Conservation (phyloP, 169 alveolate genomes). For the Theileria sp. region DNA sequence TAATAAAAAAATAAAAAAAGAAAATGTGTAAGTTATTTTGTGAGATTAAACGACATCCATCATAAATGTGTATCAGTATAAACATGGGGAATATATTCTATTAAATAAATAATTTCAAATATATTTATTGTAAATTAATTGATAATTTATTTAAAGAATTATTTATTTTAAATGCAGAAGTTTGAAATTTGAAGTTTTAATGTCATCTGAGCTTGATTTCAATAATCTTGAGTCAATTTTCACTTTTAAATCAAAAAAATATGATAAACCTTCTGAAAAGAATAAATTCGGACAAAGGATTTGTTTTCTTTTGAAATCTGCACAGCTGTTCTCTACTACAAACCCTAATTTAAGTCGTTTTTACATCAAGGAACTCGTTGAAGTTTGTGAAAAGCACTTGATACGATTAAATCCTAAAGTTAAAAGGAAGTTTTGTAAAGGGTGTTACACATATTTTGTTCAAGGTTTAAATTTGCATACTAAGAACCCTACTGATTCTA, state of each 20-base stretch:
- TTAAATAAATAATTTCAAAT: no score
- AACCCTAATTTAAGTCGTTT: constrained; percentile 48
- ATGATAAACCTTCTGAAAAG: constrained; percentile 16
- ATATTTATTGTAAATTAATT: no score
- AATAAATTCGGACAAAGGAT: constrained; percentile 33
- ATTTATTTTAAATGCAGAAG: not conserved
- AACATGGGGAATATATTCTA: not conserved
- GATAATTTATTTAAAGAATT: no score
- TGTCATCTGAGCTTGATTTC: constrained; percentile 3
- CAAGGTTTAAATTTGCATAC: constrained; percentile 18
- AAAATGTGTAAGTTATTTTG: not conserved
- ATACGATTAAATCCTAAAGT: constrained; percentile 28
- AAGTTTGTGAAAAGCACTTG: constrained; percentile 50
- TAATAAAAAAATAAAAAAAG: not conserved
- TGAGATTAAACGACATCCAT: not conserved
- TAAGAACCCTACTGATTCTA: not conserved
- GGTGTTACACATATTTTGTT: constrained; percentile 43
- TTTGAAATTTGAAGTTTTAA: not conserved
- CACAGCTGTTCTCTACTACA: constrained; percentile 20
- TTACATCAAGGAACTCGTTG: constrained; percentile 50
- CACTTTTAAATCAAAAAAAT: constrained; percentile 5
- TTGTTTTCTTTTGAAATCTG: constrained; percentile 35
- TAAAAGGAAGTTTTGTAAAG: constrained; percentile 44
- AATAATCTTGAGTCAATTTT: not conserved
- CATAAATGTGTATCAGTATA: not conserved